These are phyloP conservation scores for Trichoderma sp. DNA, from an alignment of 2,329 filamentous ascomycete genomes.

Conservation along the genomic window DNA sequence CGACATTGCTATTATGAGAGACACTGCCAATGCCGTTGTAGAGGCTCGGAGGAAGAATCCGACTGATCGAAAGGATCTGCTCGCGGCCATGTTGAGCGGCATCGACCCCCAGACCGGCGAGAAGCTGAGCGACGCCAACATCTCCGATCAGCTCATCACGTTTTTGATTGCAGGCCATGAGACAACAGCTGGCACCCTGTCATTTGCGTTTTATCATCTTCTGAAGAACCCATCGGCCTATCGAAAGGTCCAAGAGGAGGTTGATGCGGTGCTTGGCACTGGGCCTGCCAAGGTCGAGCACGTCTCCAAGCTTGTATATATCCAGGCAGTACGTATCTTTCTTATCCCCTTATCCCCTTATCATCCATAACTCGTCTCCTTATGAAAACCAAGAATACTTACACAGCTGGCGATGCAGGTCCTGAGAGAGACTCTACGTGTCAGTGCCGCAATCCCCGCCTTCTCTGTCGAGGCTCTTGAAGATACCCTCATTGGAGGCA, in stretches of 20 bases:
- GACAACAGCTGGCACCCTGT: constrained; percentile 65
- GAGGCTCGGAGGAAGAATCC: constrained; percentile 54
- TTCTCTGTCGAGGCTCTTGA: constrained; percentile 54
- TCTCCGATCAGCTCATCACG: constrained; percentile 69
- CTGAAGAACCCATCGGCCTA: constrained; percentile 60
- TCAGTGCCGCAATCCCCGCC: constrained; percentile 57
- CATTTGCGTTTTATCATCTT: constrained; percentile 63
- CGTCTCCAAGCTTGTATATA: constrained; percentile 61
- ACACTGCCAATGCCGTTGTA: constrained; percentile 58
- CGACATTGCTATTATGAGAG: constrained; percentile 54
- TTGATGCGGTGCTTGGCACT: constrained; percentile 61
- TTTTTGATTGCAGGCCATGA: constrained; percentile 71
- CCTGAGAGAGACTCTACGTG: constrained; percentile 63
- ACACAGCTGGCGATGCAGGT: constrained; percentile 31
- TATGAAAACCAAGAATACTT: not conserved
- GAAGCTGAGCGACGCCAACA: constrained; percentile 58
- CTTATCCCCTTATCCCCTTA: not conserved
- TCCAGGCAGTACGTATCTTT: constrained; percentile 48
- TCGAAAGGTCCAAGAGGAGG: constrained; percentile 61
- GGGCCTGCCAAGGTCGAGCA: constrained; percentile 58
- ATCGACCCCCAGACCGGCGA: constrained; percentile 65
- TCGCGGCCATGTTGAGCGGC: constrained; percentile 67
- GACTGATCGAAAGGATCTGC: constrained; percentile 59
- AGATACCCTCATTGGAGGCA: constrained; percentile 55
- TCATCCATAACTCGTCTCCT: not conserved